Evolutionary conservation across 2,329 filamentous ascomycete species (phyloP).

Genomic region (Trichoderma endophyticum): DNA sequence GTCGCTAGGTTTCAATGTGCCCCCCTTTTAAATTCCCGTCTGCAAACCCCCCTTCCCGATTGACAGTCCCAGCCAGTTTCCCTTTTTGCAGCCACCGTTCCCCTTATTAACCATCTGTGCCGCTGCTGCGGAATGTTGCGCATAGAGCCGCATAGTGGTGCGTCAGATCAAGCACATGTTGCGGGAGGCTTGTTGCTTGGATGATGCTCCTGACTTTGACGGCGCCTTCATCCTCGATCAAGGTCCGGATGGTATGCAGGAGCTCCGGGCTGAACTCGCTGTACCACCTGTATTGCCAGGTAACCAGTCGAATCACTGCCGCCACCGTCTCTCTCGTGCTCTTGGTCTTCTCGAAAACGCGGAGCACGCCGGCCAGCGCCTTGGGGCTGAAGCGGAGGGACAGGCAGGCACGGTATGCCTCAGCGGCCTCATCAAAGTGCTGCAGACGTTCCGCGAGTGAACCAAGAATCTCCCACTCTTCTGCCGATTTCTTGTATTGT

Average conservation of each 20-base stretch:
- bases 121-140: conserved; percentile 90
- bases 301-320: conserved; percentile 85
- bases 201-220: conserved; percentile 97
- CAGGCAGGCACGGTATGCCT: conserved; percentile 88
- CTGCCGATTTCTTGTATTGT: conserved; percentile 93
- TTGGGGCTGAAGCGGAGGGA: conserved; percentile 89
- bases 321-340: conserved; percentile 79
- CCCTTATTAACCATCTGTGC: conserved; percentile 69
- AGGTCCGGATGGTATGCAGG: conserved; percentile 78
- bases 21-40: neutral
- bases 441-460: conserved; percentile 90
- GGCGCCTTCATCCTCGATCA: conserved; percentile 96
- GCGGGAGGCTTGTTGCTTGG: conserved; percentile 89
- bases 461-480: conserved; percentile 97
- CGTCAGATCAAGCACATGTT: conserved; percentile 88
- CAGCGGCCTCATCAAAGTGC: conserved; percentile 84
- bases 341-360: conserved; percentile 71
- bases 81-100: neutral
- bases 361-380: conserved; percentile 80
- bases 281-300: conserved; percentile 99
- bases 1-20: conserved; percentile 1
- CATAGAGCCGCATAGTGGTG: conserved; percentile 95
- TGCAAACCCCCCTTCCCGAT: neutral
- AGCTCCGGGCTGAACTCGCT: conserved; percentile 96
- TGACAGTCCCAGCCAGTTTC: neutral